Conservation (phyloP, 495 filamentous ascomycete species). For the Glutinoglossum americanum region DNA sequence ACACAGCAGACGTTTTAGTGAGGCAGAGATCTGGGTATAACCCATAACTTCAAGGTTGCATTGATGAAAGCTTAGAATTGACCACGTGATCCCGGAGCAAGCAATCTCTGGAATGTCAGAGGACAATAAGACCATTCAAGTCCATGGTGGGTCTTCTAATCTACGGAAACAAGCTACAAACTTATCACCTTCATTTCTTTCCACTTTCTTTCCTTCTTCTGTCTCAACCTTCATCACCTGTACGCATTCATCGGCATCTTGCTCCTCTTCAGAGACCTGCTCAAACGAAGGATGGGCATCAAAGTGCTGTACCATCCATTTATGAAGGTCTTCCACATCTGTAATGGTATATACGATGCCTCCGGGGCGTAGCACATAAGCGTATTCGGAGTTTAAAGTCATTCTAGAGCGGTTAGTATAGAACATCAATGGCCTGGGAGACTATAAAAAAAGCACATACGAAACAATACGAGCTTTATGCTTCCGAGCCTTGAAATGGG, state of each 20-base stretch:
- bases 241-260: slow-evolving; percentile 44
- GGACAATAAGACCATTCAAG: too few relatives aligned
- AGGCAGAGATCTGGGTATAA: too few relatives aligned
- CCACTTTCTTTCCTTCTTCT: slow-evolving; percentile 94
- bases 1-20: too few relatives aligned
- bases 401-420: slow-evolving; percentile 12
- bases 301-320: slow-evolving; percentile 82
- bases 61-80: too few relatives aligned
- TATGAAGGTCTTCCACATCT: slow-evolving; percentile 82
- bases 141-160: slow-evolving; percentile 59
- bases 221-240: slow-evolving; percentile 66
- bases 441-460: neutral
- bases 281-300: slow-evolving; percentile 45
- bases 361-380: slow-evolving; percentile 62
- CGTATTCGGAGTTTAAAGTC: slow-evolving; percentile 78
- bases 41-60: too few relatives aligned
- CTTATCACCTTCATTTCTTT: slow-evolving; percentile 70
- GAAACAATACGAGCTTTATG: slow-evolving; percentile 91
- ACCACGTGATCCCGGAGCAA: too few relatives aligned
- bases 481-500: slow-evolving; percentile 93
- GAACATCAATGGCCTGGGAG: neutral
- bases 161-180: slow-evolving; percentile 71
- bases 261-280: slow-evolving; percentile 22
- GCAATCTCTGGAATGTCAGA: too few relatives aligned
- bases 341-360: slow-evolving; percentile 90